phyloP scores from a whole-genome alignment of 1,284 basidiomycete genomes.

The Cryptococcus floricola region DNA sequence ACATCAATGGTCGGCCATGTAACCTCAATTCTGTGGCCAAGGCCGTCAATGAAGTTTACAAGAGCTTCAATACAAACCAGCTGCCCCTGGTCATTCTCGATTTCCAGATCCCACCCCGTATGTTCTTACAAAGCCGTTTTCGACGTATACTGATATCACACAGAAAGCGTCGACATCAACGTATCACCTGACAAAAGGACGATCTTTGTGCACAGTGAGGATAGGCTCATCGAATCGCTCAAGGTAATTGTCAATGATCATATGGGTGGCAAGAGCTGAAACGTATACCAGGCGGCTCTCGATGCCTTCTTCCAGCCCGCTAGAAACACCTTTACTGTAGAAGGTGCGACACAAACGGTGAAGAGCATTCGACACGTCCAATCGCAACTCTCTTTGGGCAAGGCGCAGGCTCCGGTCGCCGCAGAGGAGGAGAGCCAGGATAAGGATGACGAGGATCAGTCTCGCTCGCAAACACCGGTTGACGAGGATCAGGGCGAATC shows the following conservation, averaged over 20 bases:
- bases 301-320: slow-evolving; percentile 64
- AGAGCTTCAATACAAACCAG: slow-evolving; percentile 74
- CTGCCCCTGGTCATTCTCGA: slow-evolving; percentile 79
- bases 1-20: slow-evolving; percentile 89
- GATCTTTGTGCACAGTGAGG: slow-evolving; percentile 86
- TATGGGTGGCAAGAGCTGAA: not conserved
- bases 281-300: slow-evolving; percentile 52
- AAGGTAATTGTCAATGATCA: slow-evolving; percentile 55
- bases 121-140: slow-evolving; percentile 6
- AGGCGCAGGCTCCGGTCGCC: not conserved
- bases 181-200: slow-evolving; percentile 96
- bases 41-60: slow-evolving; percentile 84
- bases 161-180: slow-evolving; percentile 88
- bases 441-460: not conserved
- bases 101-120: slow-evolving; percentile 72
- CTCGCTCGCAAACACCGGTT: too few relatives aligned
- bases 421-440: not conserved
- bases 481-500: not conserved
- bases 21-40: slow-evolving; percentile 75
- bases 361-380: slow-evolving; percentile 16
- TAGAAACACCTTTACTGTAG: slow-evolving; percentile 64
- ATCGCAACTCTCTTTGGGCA: slow-evolving; percentile 8
- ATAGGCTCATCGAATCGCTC: slow-evolving; percentile 70
- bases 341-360: slow-evolving; percentile 41
- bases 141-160: slow-evolving; percentile 5